These are phyloP conservation scores for Boletus subparvulus DNA, from an alignment of 768 basidiomycete species.

Conservation along the genomic window DNA sequence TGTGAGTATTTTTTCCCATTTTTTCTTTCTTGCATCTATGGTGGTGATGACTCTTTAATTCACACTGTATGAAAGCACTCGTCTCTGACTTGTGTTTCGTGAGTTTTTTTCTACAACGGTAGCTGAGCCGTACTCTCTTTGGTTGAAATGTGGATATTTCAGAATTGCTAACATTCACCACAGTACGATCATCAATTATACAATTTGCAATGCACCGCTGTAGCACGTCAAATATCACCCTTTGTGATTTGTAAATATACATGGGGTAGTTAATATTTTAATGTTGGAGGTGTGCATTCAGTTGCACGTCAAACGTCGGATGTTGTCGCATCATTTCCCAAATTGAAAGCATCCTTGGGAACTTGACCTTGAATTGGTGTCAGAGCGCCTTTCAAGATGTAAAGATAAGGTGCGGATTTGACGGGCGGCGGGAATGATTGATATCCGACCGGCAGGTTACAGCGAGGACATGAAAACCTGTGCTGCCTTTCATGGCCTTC, in stretches of 20 bases:
- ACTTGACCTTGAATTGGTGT: conserved; percentile 89
- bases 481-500: conserved; percentile 77
- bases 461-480: conserved; percentile 57
- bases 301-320: conserved; percentile 4
- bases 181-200: not conserved
- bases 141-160: not conserved
- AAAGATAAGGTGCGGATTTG: conserved; percentile 76
- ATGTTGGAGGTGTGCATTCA: not conserved
- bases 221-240: not conserved
- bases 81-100: conserved; percentile 43
- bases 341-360: conserved; percentile 79
- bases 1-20: conserved; percentile 19
- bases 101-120: conserved; percentile 79
- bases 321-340: conserved; percentile 30
- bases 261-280: not conserved
- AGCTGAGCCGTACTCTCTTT: conserved; percentile 54
- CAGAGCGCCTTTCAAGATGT: conserved; percentile 77
- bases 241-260: not conserved
- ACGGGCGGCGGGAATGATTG: conserved; percentile 74
- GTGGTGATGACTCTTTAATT: conserved; percentile 62
- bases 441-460: conserved; percentile 56
- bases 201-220: not conserved
- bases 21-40: conserved; percentile 16
- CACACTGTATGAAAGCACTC: conserved; percentile 71
- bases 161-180: conserved; percentile 6